Evolutionary conservation across 2,329 filamentous ascomycete genomes (phyloP).

Genomic region (Nemania sp.): DNA sequence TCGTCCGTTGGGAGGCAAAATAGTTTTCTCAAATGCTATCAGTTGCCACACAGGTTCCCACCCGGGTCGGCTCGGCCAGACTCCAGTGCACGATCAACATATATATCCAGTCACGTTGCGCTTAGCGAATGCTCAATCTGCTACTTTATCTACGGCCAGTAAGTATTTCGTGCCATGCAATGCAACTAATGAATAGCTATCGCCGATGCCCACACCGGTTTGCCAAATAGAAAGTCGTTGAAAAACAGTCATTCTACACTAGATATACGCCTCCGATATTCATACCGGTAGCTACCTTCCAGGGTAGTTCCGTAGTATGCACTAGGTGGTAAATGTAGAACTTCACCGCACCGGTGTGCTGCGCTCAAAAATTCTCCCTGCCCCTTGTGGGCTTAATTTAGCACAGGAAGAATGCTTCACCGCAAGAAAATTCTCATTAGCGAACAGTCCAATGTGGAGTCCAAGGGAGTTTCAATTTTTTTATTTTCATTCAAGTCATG

Average conservation of each 20-base stretch:
- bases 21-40: slow-evolving; percentile 7
- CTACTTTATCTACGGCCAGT: neutral
- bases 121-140: slow-evolving; percentile 10
- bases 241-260: neutral
- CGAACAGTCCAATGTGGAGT: slow-evolving; percentile 15
- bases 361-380: slow-evolving; percentile 5
- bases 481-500: slow-evolving; percentile 4
- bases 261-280: neutral
- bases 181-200: slow-evolving; percentile 3
- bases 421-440: slow-evolving; percentile 18
- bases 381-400: slow-evolving; percentile 21
- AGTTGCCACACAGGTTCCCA: slow-evolving; percentile 3
- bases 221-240: neutral
- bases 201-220: neutral
- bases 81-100: slow-evolving; percentile 1
- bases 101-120: slow-evolving; percentile 4
- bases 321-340: slow-evolving; percentile 4
- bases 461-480: slow-evolving; percentile 2
- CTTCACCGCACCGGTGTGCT: slow-evolving; percentile 1
- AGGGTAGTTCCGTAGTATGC: too few relatives aligned
- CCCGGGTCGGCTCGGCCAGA: slow-evolving; percentile 1
- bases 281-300: neutral
- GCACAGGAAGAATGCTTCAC: too few relatives aligned
- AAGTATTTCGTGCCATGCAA: neutral
- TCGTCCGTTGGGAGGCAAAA: slow-evolving; percentile 10